Base-by-base conservation (phyloP, 2,329 filamentous ascomycete species). In the Sclerotinia nivalis region DNA sequence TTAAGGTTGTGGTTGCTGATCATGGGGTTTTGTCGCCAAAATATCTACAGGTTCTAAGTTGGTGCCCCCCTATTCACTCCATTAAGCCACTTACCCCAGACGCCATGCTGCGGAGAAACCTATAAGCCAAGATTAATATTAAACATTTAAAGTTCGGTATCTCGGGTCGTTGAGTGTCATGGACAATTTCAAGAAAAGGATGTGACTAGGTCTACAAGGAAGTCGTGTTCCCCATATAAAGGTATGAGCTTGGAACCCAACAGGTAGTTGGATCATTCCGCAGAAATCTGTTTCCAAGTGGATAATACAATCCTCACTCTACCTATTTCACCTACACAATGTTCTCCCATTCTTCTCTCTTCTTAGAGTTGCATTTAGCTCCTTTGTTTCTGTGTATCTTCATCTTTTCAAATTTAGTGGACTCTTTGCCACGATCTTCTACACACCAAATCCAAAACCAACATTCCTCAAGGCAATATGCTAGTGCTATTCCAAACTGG, bases 401-500 rank as follows among this genome's bases (percentile, higher is more conserved):
- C 20, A 22, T 56, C 12, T 65, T 65, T 22, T 20, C 59, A 52
- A 22, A 22, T 12, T 40, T 50, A 10, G 67, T 37, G 15, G 52
- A 69, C 28, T 69, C 59, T 37, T 22, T 47, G 25, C 59, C 67
- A 22, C 34, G 25, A 13, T 34, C 49, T 18, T 54, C 34, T 18
- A 60, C 43, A 61, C 50, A 60, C 20, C 6, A 20, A 15, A 28
- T 47, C 20, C 56, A 69, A 28, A 54, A 52, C 12, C 47, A 55
- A 20, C 22, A 55, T 9, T 18, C 9, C 15, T 43, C 61, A 12
- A 69, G 22, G 8, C 37, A 62, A 25, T 37, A 54, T 25, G 12
- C 54, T 25, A 47, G 28, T 65, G 28, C 25, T 37, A 22, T 34
- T 65, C 37, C 67, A 45, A 37, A 47, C 12, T 84, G 82, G 82